Conservation (phyloP, 768 basidiomycete genomes). For the Sarcodon aspratus region DNA sequence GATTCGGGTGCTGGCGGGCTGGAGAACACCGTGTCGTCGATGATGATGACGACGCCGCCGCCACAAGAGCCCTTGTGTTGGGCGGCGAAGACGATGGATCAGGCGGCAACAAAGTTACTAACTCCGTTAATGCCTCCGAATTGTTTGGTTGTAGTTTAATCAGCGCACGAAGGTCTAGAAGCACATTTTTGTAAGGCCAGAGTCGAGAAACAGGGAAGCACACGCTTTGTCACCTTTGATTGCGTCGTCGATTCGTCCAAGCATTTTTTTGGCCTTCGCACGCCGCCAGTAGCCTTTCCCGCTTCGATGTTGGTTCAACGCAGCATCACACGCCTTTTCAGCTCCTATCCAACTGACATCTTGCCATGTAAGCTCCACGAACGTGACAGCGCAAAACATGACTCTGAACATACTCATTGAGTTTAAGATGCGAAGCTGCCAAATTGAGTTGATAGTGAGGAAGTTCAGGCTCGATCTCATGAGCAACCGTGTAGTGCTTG, state of each 20-base stretch:
- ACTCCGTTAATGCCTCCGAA: conserved; percentile 46
- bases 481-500: conserved; percentile 45
- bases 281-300: conserved; percentile 64
- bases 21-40: conserved; percentile 1
- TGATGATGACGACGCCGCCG: conserved; percentile 10
- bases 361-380: background rate
- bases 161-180: conserved; percentile 47
- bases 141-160: conserved; percentile 56
- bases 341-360: conserved; percentile 54
- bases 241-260: conserved; percentile 43
- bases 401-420: conserved; percentile 40
- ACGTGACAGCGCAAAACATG: background rate
- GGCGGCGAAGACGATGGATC: conserved; percentile 5
- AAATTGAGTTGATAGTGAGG: conserved; percentile 71
- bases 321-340: conserved; percentile 57
- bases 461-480: conserved; percentile 57
- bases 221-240: conserved; percentile 34
- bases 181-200: background rate
- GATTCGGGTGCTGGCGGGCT: conserved; percentile 15
- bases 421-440: conserved; percentile 63
- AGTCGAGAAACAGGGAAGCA: background rate
- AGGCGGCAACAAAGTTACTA: conserved; percentile 26
- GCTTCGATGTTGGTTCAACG: conserved; percentile 52
- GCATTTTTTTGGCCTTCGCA: conserved; percentile 54
- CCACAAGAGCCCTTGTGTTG: background rate